These are phyloP conservation scores for Lathyrus sativus DNA, from an alignment of 306 rosid genomes.

Conservation along the genomic window DNA sequence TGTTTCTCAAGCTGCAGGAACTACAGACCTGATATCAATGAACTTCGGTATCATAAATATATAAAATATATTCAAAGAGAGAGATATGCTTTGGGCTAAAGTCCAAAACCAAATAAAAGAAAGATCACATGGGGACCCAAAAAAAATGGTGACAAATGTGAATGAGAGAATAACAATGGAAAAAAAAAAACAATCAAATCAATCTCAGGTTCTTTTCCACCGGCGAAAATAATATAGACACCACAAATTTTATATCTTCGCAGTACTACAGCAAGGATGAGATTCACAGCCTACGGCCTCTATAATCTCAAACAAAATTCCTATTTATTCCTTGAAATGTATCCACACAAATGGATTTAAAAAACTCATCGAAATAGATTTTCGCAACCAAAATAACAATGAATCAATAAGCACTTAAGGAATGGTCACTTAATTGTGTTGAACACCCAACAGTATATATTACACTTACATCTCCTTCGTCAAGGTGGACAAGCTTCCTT, in stretches of 20 bases:
- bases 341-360: neutral
- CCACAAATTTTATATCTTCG: neutral
- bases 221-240: slow-evolving; percentile 22
- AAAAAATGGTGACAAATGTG: neutral
- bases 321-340: slow-evolving; percentile 1
- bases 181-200: slow-evolving; percentile 21
- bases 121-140: neutral
- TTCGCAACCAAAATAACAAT: slow-evolving; percentile 8
- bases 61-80: slow-evolving; percentile 16
- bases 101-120: slow-evolving; percentile 27
- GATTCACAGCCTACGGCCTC: slow-evolving; percentile 1
- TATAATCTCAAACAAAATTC: slow-evolving; percentile 30
- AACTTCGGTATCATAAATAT: slow-evolving; percentile 35
- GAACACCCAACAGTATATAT: slow-evolving; percentile 6
- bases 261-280: neutral
- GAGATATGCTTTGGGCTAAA: slow-evolving; percentile 8
- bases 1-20: slow-evolving; percentile 95
- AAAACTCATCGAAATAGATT: slow-evolving; percentile 2
- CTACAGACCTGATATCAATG: slow-evolving; percentile 86
- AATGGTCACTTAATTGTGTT: neutral
- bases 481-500: slow-evolving; percentile 84
- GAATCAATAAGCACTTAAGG: slow-evolving; percentile 17
- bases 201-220: slow-evolving; percentile 6
- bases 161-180: neutral
- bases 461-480: slow-evolving; percentile 93